Base-by-base conservation (phyloP, 148 eudicot genomes). In the Diospyros lotus region DNA sequence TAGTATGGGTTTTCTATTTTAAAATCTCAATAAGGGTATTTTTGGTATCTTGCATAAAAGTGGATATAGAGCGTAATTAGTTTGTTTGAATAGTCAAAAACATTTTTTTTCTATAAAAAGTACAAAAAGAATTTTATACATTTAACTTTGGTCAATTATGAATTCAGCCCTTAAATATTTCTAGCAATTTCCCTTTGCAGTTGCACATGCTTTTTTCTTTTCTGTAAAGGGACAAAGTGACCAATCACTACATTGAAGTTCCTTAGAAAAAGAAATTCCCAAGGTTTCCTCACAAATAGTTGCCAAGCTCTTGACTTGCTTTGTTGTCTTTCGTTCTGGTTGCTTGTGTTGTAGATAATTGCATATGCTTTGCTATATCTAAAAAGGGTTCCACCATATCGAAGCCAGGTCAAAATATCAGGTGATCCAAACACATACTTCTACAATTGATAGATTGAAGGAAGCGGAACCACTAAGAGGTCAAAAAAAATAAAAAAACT, bases 161-260 rank as follows among this genome's bases (percentile, higher is more conserved):
- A n/a, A n/a, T n/a, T n/a, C n/a, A n/a, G n/a, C n/a, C n/a, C n/a
- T 80, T 64, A 76, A 90, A 93, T 77, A 95, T 89, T 65, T 89
- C 89, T 58, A 90, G 84, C 73, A 95, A 66, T 87, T 88, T 73
- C 94, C 99, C 83, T 95, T 97, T 58, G 80, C 80, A 71, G 99
- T 97, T 68, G 99, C 97, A 87, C 93, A 95, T 48, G 74, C 78
- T 75, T 82, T 88, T 85, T 95, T 97, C 83, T 90, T 90, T 79
- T 87, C 91, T 60, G 96, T 80, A 80, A 95, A 91, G 60, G 97
- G 99, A 70, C 97, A 97, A 54, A 68, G 78, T 44, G 99, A 95
- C 99, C 99, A 95, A 76, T 95, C 99, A 89, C 99, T 95, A 81
- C 99, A 95, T 77, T 95, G 99, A 79, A 92, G 90, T 77, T 95